Evolutionary conservation across 257 asterid species (phyloP), one percentile per base, ranked within the genome.

Genomic region (Gynochthodes officinalis): DNA sequence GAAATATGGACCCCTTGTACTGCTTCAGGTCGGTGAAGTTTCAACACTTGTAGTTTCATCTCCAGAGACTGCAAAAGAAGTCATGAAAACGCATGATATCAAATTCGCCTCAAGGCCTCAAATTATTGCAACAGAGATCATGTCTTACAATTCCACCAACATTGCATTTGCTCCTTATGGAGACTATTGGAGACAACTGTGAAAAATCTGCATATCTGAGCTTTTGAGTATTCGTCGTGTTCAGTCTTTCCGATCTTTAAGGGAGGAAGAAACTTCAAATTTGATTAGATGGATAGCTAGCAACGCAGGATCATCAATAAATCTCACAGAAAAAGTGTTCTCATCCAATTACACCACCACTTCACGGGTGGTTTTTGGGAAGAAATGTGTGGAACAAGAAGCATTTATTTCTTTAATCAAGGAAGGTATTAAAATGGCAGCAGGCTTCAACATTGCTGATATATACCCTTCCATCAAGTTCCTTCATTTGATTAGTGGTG

Each of bases 291-390:
- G 71, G 77, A 52, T 82, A 2, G 75, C 82, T 11, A 37, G 27
- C 1, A 49, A 66, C 11, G 70, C 28, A 32, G 78, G 86, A 2
- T 33, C 69, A 21, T 11, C 75, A 1, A 28, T 85, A 11, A 84
- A 81, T 69, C 40, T 85, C 30, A 79, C 87, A 0, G 73, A 53
- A n/a, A 67, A 74, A 23, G 37, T 85, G 11, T 46, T 58, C 69
- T 53, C 70, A 1, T 27, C 72, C 0, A 23, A 76, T 0, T 78
- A 43, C 28, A 69, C 33, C 0, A 55, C 59, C 25, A 53, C 32
- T 50, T 66, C 86, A 0, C 70, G 68, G 44, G 80, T 80, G 1
- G 78, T 82, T 14, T 40, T 83, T 13, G 87, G 90, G 0, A 61
- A 74, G 50, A 33, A 58, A 23, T 64, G 55, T 21, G 43, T 50